These are phyloP conservation scores for Exutisphaerella laricina DNA, from an alignment of 2,329 filamentous ascomycete species.

Conservation along the genomic window DNA sequence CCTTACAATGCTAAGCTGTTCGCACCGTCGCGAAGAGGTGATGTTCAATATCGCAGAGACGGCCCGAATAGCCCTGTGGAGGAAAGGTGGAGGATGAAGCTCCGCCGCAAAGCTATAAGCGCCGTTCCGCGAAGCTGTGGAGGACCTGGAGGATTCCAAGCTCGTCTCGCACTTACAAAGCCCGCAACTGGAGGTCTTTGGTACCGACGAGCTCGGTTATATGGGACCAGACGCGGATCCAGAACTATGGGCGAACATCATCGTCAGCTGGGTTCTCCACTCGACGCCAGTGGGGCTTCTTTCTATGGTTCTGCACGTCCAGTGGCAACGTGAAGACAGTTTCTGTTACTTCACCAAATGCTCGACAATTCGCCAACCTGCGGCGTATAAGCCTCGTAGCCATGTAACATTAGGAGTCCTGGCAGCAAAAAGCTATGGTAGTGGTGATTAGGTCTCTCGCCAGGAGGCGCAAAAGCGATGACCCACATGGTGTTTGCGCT, in stretches of 20 bases:
- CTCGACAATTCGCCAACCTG: no score
- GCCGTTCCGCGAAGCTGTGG: conserved; percentile 1
- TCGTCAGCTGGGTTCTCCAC: background rate
- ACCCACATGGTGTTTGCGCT: conserved; percentile 4
- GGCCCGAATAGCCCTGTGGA: conserved; percentile 2
- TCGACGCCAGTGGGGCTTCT: background rate
- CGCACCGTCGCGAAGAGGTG: background rate
- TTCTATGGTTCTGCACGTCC: background rate
- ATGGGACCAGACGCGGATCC: background rate
- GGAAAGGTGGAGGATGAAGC: background rate
- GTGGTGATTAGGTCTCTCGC: no score
- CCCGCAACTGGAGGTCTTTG: background rate
- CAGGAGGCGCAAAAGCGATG: background rate
- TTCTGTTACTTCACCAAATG: no score
- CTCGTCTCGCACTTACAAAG: background rate
- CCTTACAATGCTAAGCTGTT: background rate
- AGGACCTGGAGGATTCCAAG: no score
- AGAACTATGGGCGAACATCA: conserved; percentile 1
- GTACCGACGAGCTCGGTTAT: background rate
- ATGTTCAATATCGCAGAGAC: background rate
- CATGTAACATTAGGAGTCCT: conserved; percentile 15
- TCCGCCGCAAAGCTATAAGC: background rate
- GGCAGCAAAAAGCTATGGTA: conserved; percentile 1
- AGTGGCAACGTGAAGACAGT: background rate
- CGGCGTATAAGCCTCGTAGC: conserved; percentile 2